A percentile compares a stretch with the other conserved stretches of the same genome.
Conservation (phyloP, 345 rosid genomes). For the Noccaea caerulescens region DNA sequence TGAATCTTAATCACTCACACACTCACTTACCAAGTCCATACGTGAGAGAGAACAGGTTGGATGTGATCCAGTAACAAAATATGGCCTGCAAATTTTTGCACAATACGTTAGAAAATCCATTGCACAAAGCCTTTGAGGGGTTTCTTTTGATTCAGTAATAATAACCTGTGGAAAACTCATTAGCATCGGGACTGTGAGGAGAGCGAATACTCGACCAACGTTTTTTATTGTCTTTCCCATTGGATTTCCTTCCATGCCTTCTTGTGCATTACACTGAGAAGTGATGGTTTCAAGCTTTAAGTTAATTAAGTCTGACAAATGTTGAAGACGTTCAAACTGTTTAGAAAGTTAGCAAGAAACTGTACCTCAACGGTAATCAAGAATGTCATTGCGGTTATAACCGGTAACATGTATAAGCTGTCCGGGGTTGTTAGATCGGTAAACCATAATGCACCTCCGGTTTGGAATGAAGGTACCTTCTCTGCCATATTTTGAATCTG, state of each 20-base stretch:
- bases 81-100: constrained; percentile 66
- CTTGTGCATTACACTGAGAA: constrained; percentile 73
- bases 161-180: constrained; percentile 75
- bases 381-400: constrained; percentile 66
- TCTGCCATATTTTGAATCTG: constrained; percentile 87
- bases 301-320: neutral
- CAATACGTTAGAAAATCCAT: constrained; percentile 10
- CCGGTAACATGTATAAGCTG: constrained; percentile 69
- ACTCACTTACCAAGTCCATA: constrained; percentile 73
- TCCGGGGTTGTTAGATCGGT: constrained; percentile 75
- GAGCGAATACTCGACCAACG: constrained; percentile 63
- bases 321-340: constrained; percentile 17
- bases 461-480: constrained; percentile 83
- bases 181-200: constrained; percentile 72
- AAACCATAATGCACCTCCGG: constrained; percentile 87
- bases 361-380: constrained; percentile 86
- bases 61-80: constrained; percentile 89
- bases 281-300: neutral
- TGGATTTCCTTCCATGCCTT: constrained; percentile 92
- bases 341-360: constrained; percentile 15
- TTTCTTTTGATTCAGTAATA: neutral
- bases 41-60: constrained; percentile 72
- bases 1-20: neutral
- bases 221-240: constrained; percentile 59
- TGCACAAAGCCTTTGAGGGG: neutral